These are phyloP conservation scores for Botryosphaeria dothidea DNA, from an alignment of 2,329 filamentous ascomycete genomes.

Conservation along the genomic window DNA sequence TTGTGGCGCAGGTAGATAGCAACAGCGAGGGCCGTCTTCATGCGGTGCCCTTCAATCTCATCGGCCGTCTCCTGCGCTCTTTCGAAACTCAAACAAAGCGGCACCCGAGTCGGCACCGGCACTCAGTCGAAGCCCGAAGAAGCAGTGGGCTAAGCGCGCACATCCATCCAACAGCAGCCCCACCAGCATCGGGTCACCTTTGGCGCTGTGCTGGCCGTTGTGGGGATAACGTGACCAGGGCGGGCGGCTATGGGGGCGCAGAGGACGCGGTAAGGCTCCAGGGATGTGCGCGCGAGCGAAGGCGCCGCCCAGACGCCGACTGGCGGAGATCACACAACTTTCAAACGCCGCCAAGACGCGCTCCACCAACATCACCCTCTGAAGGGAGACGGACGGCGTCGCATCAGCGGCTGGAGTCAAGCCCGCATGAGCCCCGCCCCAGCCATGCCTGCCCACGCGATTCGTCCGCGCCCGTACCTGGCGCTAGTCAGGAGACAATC, in stretches of 20 bases:
- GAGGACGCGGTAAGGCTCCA: neutral
- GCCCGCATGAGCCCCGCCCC: neutral
- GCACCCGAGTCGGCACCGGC: slow-evolving; percentile 27
- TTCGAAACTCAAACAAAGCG: neutral
- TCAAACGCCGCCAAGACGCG: neutral
- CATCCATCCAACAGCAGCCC: neutral
- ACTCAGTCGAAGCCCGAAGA: neutral
- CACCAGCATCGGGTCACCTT: neutral
- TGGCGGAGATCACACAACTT: neutral
- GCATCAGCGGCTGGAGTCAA: neutral
- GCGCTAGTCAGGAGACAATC: slow-evolving; percentile 10
- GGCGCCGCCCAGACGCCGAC: slow-evolving; percentile 1
- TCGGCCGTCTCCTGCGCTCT: neutral
- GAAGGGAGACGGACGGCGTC: neutral
- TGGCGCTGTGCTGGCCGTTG: neutral
- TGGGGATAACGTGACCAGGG: neutral
- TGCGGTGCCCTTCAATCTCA: slow-evolving; percentile 3
- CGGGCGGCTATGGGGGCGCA: neutral
- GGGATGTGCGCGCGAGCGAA: neutral
- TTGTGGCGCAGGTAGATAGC: neutral
- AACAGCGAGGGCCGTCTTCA: neutral
- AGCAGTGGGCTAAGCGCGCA: neutral
- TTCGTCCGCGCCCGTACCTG: neutral
- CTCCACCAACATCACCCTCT: neutral
- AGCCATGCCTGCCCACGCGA: neutral